phyloP scores from a whole-genome alignment of 345 rosid species.

The Gossypium anomalum region DNA sequence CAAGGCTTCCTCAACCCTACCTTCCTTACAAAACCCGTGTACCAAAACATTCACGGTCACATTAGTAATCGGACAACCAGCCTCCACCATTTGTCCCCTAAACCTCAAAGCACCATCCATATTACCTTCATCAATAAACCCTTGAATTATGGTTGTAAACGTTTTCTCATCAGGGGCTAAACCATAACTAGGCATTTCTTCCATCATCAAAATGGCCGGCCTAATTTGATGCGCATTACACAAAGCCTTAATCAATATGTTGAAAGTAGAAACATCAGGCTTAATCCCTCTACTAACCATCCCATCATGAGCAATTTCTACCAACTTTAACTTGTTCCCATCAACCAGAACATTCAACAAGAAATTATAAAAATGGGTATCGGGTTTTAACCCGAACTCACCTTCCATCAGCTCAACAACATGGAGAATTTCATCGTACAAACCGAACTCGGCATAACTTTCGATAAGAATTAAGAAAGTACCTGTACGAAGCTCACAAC shows the following conservation, averaged over 20 bases:
- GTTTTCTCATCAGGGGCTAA: slow-evolving; percentile 78
- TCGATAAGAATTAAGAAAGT: slow-evolving; percentile 52
- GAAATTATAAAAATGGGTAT: slow-evolving; percentile 64
- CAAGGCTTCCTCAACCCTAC: slow-evolving; percentile 66
- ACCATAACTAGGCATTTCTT: slow-evolving; percentile 71
- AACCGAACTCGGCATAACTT: slow-evolving; percentile 54
- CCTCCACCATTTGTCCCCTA: slow-evolving; percentile 53
- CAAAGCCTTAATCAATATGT: slow-evolving; percentile 72
- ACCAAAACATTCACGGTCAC: slow-evolving; percentile 77
- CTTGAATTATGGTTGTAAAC: slow-evolving; percentile 83
- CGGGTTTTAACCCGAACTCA: slow-evolving; percentile 50
- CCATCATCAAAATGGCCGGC: slow-evolving; percentile 81
- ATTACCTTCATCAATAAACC: slow-evolving; percentile 76
- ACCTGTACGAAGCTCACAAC: slow-evolving; percentile 40
- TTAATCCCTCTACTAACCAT: slow-evolving; percentile 56
- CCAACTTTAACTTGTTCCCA: slow-evolving; percentile 61
- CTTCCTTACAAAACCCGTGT: slow-evolving; percentile 77
- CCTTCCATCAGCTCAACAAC: slow-evolving; percentile 52
- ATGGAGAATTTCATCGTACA: slow-evolving; percentile 49
- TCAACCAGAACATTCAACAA: slow-evolving; percentile 77
- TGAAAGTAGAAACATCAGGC: slow-evolving; percentile 83
- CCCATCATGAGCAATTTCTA: slow-evolving; percentile 56
- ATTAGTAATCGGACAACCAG: slow-evolving; percentile 46
- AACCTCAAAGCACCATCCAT: slow-evolving; percentile 71
- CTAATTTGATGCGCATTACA: slow-evolving; percentile 86